Conservation (phyloP, 2,329 filamentous ascomycete genomes). For the Hypoxylon sp. region DNA sequence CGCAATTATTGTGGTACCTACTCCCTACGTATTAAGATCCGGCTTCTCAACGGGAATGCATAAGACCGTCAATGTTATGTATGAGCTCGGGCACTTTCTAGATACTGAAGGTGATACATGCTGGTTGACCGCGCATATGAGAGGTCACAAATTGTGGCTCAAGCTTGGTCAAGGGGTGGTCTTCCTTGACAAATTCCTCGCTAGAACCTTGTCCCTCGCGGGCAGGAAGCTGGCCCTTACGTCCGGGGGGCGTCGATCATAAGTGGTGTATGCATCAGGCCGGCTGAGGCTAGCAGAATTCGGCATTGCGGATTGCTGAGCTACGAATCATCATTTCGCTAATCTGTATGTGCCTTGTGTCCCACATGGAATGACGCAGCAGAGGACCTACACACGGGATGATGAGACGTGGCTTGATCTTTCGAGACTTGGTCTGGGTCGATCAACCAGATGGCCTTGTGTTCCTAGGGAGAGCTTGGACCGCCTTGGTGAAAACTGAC, state of each 20-base stretch:
- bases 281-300: conserved; percentile 30
- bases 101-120: conserved; percentile 2
- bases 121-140: conserved; percentile 12
- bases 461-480: conserved; percentile 22
- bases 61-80: neutral
- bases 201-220: conserved; percentile 36
- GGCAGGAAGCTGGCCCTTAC: conserved; percentile 43
- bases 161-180: conserved; percentile 20
- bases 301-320: conserved; percentile 42
- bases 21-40: conserved; percentile 6
- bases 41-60: conserved; percentile 21
- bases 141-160: conserved; percentile 22
- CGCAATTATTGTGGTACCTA: conserved; percentile 32
- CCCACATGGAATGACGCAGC: conserved; percentile 41
- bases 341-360: conserved; percentile 43
- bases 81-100: conserved; percentile 13
- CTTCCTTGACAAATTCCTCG: conserved; percentile 32
- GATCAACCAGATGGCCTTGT: conserved; percentile 35
- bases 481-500: conserved; percentile 21
- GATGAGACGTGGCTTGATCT: conserved; percentile 46
- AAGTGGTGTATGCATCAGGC: conserved; percentile 30
- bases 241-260: conserved; percentile 43
- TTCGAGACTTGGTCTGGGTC: conserved; percentile 31
- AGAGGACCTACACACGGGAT: conserved; percentile 39
- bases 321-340: conserved; percentile 45